Evolutionary conservation across 2,329 filamentous ascomycete genomes (phyloP), one percentile per base, ranked within the genome.

Genomic region (Colletotrichum gigasporum): DNA sequence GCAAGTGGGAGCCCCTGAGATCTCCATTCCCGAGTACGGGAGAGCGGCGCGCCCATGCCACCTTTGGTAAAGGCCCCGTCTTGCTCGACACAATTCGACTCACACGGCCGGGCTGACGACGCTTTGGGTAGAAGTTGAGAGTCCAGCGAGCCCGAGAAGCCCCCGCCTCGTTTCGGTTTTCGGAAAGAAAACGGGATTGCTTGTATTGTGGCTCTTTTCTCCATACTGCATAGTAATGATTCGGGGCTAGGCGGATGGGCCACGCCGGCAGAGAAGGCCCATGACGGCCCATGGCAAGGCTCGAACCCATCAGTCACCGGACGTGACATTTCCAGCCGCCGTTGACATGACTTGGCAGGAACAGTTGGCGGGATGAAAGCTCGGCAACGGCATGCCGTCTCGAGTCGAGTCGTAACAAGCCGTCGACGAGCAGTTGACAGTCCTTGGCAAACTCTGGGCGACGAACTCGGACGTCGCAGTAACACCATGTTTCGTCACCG

Each of bases 351-450:
- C 56, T 55, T 62, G 62, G 41, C 62, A 55, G 30, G 30, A 50
- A 30, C 16, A 50, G 42, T 30, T 37, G 42, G 62, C 48, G 56
- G 56, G 62, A 65, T 50, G 62, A 65, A 65, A 65, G 50, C n/a
- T 62, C 57, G 50, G 42, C 35, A 54, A 37, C n/a, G 20, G 26
- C n/a, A 62, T 24, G 42, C 48, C 56, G 62, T 62, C 62, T 50
- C 56, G 48, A 55, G 16, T 62, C 50, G 42, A 28, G 34, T 44
- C 26, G 50, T 55, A 37, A 65, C 56, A 62, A 65, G 56, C 62
- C 61, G 55, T 65, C 41, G 50, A 54, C 62, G n/a, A 61, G 56
- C 26, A 37, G 34, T 42, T 65, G 62, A 55, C 62, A 65, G 56
- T 28, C 47, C 62, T 65, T 65, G 62, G 62, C 62, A 39, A 45